Conservation (phyloP, 768 basidiomycete species). For the Infundibulicybe gibba region DNA sequence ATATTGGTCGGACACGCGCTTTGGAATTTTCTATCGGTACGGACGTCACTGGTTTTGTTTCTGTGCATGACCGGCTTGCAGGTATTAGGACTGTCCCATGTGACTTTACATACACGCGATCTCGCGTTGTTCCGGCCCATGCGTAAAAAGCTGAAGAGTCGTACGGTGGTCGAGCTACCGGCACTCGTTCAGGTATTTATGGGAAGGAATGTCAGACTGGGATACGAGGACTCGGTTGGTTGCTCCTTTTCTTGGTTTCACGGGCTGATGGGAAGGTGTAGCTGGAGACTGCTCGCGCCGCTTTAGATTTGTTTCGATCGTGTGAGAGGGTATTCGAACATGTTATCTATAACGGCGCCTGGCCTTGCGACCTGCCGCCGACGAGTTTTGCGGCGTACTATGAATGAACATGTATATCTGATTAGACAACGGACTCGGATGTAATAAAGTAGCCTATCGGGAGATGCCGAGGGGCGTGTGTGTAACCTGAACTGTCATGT, state of each 20-base stretch:
- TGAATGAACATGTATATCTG: slow-evolving; percentile 11
- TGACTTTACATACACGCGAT: slow-evolving; percentile 50
- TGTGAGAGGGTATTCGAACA: slow-evolving; percentile 47
- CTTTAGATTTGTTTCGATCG: slow-evolving; percentile 50
- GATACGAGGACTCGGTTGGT: slow-evolving; percentile 45
- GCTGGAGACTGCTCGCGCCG: slow-evolving; percentile 48
- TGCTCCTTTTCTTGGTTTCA: slow-evolving; percentile 2
- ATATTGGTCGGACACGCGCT: slow-evolving; percentile 54
- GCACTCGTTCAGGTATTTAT: slow-evolving; percentile 42
- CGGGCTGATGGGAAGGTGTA: slow-evolving; percentile 12
- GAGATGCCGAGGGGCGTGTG: background rate
- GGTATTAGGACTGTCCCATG: slow-evolving; percentile 50
- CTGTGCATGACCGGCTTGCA: slow-evolving; percentile 11
- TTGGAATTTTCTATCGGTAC: slow-evolving; percentile 51
- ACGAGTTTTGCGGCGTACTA: slow-evolving; percentile 27
- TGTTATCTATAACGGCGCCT: slow-evolving; percentile 36
- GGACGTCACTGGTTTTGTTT: slow-evolving; percentile 14
- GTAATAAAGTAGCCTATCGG: background rate
- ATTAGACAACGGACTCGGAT: background rate
- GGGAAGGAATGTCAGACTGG: slow-evolving; percentile 38
- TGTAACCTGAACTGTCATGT: background rate
- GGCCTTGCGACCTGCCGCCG: slow-evolving; percentile 50
- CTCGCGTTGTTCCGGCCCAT: slow-evolving; percentile 50
- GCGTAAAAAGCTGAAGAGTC: slow-evolving; percentile 35
- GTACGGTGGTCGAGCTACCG: slow-evolving; percentile 31